Conservation (phyloP, 345 rosid species). For the Eutrema japonicum region DNA sequence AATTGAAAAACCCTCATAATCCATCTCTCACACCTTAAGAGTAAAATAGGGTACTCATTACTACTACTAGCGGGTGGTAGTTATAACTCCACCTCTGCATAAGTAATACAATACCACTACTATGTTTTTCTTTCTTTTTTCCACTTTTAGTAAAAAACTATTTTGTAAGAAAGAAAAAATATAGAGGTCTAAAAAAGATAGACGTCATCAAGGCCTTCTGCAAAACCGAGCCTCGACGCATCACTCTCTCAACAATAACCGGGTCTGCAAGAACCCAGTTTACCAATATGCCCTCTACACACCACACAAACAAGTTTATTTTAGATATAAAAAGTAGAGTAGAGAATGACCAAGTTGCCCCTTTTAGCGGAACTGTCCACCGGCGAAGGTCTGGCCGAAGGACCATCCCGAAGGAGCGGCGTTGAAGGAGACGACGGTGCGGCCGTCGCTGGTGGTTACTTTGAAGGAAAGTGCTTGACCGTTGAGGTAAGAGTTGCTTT, state of each 20-base stretch:
- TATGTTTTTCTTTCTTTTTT: neutral
- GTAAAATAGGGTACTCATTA: slow-evolving; percentile 6
- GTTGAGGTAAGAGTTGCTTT: slow-evolving; percentile 54
- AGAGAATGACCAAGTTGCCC: slow-evolving; percentile 6
- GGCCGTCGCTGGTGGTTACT: slow-evolving; percentile 59
- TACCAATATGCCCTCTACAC: slow-evolving; percentile 31
- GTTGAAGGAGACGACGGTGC: slow-evolving; percentile 47
- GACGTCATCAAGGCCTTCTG: slow-evolving; percentile 39
- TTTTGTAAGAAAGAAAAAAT: slow-evolving; percentile 16
- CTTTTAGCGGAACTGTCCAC: slow-evolving; percentile 45
- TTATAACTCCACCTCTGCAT: slow-evolving; percentile 40
- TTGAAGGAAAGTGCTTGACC: slow-evolving; percentile 61
- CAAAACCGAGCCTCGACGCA: slow-evolving; percentile 40
- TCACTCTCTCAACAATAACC: slow-evolving; percentile 25
- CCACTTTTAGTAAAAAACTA: slow-evolving; percentile 23
- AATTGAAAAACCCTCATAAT: neutral
- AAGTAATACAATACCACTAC: slow-evolving; percentile 20
- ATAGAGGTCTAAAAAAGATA: slow-evolving; percentile 30
- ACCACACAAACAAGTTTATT: slow-evolving; percentile 31
- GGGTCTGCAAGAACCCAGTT: neutral
- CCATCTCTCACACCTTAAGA: slow-evolving; percentile 12
- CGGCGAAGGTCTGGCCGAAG: slow-evolving; percentile 58
- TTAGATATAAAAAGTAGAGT: neutral
- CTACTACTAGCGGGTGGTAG: slow-evolving; percentile 41
- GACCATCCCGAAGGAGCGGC: slow-evolving; percentile 58